phyloP scores from a whole-genome alignment of 345 rosid species.

The Pistacia vera region DNA sequence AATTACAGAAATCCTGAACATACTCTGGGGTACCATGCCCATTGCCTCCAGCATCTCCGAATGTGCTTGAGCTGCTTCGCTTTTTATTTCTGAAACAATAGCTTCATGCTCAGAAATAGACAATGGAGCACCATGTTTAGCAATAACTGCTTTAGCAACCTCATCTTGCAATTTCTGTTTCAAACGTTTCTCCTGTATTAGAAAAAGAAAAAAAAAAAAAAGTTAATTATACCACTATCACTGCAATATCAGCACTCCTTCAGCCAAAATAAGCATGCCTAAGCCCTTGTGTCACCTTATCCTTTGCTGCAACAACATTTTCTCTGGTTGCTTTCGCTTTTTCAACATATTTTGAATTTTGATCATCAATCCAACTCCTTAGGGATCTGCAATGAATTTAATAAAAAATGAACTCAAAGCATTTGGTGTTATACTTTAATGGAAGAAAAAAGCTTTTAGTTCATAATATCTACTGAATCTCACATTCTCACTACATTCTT shows the following conservation, averaged over 20 bases:
- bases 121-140: conserved; percentile 47
- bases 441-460: not conserved
- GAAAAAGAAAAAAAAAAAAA: not conserved
- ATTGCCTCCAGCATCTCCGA: conserved; percentile 47
- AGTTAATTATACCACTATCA: not conserved
- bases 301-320: conserved; percentile 54
- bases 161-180: conserved; percentile 57
- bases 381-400: conserved; percentile 37
- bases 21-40: conserved; percentile 47
- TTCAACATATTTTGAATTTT: conserved; percentile 40
- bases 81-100: conserved; percentile 48
- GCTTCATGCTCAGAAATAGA: conserved; percentile 50
- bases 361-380: conserved; percentile 64
- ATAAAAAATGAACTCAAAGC: not conserved
- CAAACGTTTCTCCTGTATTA: conserved; percentile 57
- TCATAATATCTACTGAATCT: not conserved
- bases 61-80: conserved; percentile 50
- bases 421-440: not conserved
- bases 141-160: conserved; percentile 53
- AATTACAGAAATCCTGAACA: conserved; percentile 15
- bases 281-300: conserved; percentile 48
- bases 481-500: not conserved
- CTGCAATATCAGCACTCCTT: conserved; percentile 9
- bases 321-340: conserved; percentile 54
- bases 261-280: not conserved